Percentiles rank a stretch among this genome's conserved stretches.
phyloP scores from a whole-genome alignment of 805 yeast species.

The Lipomyces oligophaga region DNA sequence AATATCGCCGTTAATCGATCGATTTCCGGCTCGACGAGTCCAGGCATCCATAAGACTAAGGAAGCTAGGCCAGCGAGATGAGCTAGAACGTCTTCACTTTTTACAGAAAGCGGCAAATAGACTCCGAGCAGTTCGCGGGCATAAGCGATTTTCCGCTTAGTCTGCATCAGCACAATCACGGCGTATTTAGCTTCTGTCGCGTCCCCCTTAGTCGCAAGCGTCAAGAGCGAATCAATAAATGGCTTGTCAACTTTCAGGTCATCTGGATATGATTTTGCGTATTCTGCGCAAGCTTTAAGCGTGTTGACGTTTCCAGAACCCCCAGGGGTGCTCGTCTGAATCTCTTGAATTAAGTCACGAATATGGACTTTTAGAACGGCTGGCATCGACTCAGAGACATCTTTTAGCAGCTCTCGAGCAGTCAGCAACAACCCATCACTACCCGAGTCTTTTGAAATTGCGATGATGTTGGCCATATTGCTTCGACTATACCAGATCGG shows the following conservation, averaged over 20 bases:
- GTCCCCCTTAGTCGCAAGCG: conserved; percentile 50
- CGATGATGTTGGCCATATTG: conserved; percentile 55
- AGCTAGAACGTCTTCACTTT: conserved; percentile 45
- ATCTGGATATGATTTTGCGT: conserved; percentile 50
- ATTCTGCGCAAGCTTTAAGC: conserved; percentile 58
- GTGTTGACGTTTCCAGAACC: conserved; percentile 39
- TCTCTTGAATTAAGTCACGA: conserved; percentile 44
- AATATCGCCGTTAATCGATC: conserved; percentile 57
- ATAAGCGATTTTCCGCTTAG: conserved; percentile 43
- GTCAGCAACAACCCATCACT: conserved; percentile 41
- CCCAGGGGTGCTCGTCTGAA: conserved; percentile 37
- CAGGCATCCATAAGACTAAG: conserved; percentile 49
- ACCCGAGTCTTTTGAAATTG: conserved; percentile 41
- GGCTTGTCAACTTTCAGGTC: conserved; percentile 45
- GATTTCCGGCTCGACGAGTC: conserved; percentile 49
- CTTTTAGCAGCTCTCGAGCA: neutral
- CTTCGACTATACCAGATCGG: conserved; percentile 61
- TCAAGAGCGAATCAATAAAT: conserved; percentile 46
- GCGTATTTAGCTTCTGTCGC: conserved; percentile 65
- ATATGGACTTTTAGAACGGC: conserved; percentile 60
- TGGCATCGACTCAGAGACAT: conserved; percentile 42
- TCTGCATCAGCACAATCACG: conserved; percentile 52
- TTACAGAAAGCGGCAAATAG: conserved; percentile 50
- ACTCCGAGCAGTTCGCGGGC: conserved; percentile 40
- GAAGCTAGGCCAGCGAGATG: conserved; percentile 60